Evolutionary conservation across 2,329 filamentous ascomycete genomes (phyloP), one percentile per base, ranked within the genome.

Genomic region (Penicillium sp.): DNA sequence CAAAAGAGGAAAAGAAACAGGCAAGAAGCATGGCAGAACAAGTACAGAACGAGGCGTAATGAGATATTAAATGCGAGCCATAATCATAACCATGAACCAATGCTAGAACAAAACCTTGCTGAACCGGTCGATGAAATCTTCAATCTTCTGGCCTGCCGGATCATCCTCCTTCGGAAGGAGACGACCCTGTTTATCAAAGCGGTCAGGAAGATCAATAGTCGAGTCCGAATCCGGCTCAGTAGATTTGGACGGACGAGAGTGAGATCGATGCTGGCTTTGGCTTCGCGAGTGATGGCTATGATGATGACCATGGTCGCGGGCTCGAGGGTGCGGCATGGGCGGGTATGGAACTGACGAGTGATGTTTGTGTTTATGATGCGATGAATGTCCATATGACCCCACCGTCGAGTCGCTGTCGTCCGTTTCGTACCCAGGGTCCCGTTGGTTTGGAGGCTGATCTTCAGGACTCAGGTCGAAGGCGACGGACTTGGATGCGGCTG

Each of bases 141-240:
- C 60, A 4, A 69, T 34, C 20, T 48, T 55, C 28, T 61, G 60
- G 9, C 67, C 47, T 8, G 57, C 50, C 42, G 66, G 57, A 26
- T 61, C 55, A 6, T 45, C 53, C 2, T 40, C 44, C 22, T 64
- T 54, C 1, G 57, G 51, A 30, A 68, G 57, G 26, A 54, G 61
- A 26, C 57, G 56, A 6, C 68, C 68, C 8, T 66, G 50, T 9
- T 58, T 53, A 42, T 71, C 68, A 42, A 71, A 70, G 5, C 68
- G 60, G 18, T 64, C 55, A 4, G 67, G 67, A 2, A 71, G 45
- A 9, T 70, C 67, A 18, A 69, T 53, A 1, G 67, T 71, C 11
- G 62, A 60, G 35, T 70, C 68, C 2, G 67, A 70, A 26, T 65
- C 62, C 4, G 54, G 46, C 35, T 53, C 53, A 4, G 42, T 32